These are phyloP conservation scores for Claviceps fusiformis DNA, from an alignment of 2,329 filamentous ascomycete species.

Conservation along the genomic window DNA sequence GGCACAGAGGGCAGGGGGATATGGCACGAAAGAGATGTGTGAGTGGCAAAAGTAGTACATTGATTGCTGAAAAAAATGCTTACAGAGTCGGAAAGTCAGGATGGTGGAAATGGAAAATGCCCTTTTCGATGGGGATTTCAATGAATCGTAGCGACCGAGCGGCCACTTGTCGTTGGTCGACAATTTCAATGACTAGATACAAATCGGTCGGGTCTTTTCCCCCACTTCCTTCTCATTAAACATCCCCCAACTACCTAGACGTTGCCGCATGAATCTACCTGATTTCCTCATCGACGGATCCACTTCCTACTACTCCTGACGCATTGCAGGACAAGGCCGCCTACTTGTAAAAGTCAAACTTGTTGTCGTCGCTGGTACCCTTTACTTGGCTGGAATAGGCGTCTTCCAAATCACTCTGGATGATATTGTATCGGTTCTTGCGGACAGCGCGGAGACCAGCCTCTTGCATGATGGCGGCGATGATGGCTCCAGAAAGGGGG, in stretches of 20 bases:
- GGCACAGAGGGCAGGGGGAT: too few species aligned
- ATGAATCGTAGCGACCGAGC: too few species aligned
- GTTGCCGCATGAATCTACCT: not conserved
- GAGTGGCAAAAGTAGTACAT: too few species aligned
- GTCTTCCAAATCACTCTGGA: constrained; percentile 91
- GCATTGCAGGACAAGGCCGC: constrained; percentile 6
- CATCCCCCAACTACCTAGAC: too few species aligned
- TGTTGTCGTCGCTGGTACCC: constrained; percentile 50
- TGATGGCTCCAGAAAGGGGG: constrained; percentile 85
- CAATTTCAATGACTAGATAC: not conserved
- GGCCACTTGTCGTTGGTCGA: not conserved
- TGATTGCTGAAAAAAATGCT: too few species aligned
- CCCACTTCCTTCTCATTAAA: too few species aligned
- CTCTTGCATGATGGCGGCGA: constrained; percentile 98
- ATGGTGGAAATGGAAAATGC: too few species aligned
- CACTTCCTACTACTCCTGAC: not conserved
- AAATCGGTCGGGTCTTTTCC: not conserved
- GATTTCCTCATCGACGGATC: not conserved
- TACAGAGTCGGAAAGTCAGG: too few species aligned
- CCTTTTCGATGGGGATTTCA: too few species aligned
- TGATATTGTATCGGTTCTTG: constrained; percentile 99
- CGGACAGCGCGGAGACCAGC: constrained; percentile 84
- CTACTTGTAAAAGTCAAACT: constrained; percentile 90
- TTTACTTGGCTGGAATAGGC: constrained; percentile 97
- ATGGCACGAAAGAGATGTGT: too few species aligned